Evolutionary conservation across 768 basidiomycete genomes (phyloP).

Genomic region (Psilocybe subaeruginosa): DNA sequence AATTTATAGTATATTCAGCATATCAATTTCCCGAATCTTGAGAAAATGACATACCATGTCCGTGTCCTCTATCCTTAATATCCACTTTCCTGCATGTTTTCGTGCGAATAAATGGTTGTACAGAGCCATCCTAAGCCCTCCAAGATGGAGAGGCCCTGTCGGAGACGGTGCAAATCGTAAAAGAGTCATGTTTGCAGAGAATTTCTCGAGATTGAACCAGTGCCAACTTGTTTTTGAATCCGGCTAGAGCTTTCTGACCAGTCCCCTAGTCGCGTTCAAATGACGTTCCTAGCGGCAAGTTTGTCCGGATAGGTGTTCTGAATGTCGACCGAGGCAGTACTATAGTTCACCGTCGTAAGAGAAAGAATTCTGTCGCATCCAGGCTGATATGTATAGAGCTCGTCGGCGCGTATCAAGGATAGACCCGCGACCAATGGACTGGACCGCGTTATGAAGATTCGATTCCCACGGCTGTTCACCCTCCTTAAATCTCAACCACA

Average conservation of each 20-base stretch:
- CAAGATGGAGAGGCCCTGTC: conserved; percentile 92
- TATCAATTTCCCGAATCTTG: background rate
- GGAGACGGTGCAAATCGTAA: conserved; percentile 97
- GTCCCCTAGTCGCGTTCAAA: too few relatives aligned
- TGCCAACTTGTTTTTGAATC: too few relatives aligned
- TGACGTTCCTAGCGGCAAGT: too few relatives aligned
- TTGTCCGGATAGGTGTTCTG: too few relatives aligned
- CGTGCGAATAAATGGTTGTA: conserved; percentile 89
- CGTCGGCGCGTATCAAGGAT: too few relatives aligned
- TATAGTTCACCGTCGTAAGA: background rate
- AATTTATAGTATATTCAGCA: background rate
- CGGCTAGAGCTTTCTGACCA: background rate
- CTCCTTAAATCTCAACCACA: too few relatives aligned
- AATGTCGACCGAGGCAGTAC: background rate
- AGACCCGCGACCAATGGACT: too few relatives aligned
- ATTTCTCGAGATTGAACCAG: too few relatives aligned
- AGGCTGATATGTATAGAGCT: background rate
- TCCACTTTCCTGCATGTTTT: conserved; percentile 86
- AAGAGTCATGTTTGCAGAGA: conserved; percentile 47
- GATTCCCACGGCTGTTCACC: too few relatives aligned
- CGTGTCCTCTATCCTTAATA: conserved; percentile 94
- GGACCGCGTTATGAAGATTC: too few relatives aligned
- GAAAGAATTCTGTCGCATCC: background rate
- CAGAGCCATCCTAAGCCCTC: conserved; percentile 91
- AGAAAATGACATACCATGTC: conserved; percentile 65